Percentiles rank a stretch among this genome's conserved stretches.
Evolutionary conservation across 306 rosid genomes (phyloP).

Genomic region (Prunus armeniaca): DNA sequence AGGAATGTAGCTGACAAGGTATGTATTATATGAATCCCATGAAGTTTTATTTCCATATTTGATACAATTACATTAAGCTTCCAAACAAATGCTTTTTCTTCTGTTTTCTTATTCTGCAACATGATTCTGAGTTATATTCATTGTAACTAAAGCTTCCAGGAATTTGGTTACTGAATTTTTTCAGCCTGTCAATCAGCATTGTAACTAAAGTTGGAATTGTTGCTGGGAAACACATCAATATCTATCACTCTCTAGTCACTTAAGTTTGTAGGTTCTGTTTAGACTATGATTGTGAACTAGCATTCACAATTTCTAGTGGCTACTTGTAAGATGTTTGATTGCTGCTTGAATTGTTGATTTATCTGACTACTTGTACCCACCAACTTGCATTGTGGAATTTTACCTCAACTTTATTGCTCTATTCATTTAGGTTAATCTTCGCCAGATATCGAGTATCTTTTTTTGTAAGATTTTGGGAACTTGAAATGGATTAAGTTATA

Average conservation of each 20-base stretch:
- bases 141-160: background rate
- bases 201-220: background rate
- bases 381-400: background rate
- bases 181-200: background rate
- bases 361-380: background rate
- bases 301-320: too few species aligned
- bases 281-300: too few species aligned
- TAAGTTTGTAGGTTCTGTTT: too few species aligned
- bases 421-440: background rate
- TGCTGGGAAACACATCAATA: background rate
- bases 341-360: background rate
- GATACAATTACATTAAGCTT: background rate
- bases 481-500: background rate
- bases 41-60: background rate
- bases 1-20: conserved; percentile 84
- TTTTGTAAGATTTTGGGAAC: background rate
- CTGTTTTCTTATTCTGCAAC: background rate
- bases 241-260: too few species aligned
- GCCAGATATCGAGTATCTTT: background rate
- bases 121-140: background rate
- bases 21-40: conserved; percentile 10
- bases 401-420: background rate
- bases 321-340: background rate
- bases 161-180: background rate
- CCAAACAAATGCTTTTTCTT: background rate